These are phyloP conservation scores for Saitozyma sp. DNA, from an alignment of 768 basidiomycete species.

Conservation along the genomic window DNA sequence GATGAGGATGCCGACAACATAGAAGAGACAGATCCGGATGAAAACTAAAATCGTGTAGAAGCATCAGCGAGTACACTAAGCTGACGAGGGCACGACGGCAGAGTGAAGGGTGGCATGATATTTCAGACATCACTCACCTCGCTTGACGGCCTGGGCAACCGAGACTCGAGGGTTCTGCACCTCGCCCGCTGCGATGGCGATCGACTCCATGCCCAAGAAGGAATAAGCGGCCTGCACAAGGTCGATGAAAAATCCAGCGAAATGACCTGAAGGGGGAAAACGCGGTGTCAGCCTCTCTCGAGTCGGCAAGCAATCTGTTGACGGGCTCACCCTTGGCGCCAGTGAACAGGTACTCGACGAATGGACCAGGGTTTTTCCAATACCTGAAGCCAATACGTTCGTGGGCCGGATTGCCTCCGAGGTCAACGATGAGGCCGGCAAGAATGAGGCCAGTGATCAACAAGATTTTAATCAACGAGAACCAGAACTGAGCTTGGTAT, in stretches of 20 bases:
- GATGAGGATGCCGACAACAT: slow-evolving; percentile 33
- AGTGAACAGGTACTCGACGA: too few species aligned
- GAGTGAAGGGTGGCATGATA: too few species aligned
- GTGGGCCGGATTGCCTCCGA: slow-evolving; percentile 8
- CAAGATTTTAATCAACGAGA: too few species aligned
- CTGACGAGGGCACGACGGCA: too few species aligned
- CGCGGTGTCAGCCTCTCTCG: too few species aligned
- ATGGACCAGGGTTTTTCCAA: slow-evolving; percentile 13
- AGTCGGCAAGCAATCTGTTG: too few species aligned
- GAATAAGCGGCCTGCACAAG: slow-evolving; percentile 1
- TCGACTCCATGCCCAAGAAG: slow-evolving; percentile 12
- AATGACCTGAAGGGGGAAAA: too few species aligned
- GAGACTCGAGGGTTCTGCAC: slow-evolving; percentile 34
- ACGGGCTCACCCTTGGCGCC: too few species aligned
- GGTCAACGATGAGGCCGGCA: slow-evolving; percentile 18
- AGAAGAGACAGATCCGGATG: slow-evolving; percentile 25
- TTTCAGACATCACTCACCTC: slow-evolving; percentile 3
- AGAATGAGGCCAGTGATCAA: slow-evolving; percentile 14
- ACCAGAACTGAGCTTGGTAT: too few species aligned
- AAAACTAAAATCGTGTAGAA: slow-evolving; percentile 17
- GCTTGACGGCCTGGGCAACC: slow-evolving; percentile 21
- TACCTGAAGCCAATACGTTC: slow-evolving; percentile 14
- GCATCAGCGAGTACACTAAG: neutral
- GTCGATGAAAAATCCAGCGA: too few species aligned
- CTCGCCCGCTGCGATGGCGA: slow-evolving; percentile 38